Conservation (phyloP, 164 flowering plant genomes). For the Santalum album region DNA sequence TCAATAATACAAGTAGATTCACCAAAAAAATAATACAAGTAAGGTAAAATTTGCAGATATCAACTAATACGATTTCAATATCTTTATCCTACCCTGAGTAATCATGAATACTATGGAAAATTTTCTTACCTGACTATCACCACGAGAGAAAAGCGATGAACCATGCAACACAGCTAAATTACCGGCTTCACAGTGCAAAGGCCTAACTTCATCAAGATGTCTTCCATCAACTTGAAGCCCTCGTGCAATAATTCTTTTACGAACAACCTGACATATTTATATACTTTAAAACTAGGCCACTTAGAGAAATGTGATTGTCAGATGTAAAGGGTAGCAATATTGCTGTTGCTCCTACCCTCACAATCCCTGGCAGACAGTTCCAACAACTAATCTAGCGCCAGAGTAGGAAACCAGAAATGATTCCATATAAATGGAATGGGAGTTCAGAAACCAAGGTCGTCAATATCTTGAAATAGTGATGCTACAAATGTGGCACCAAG, state of each 20-base stretch:
- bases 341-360: too few species aligned
- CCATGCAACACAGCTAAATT: slow-evolving; percentile 75
- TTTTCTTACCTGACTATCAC: slow-evolving; percentile 78
- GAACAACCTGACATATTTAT: slow-evolving; percentile 53
- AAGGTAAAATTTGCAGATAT: too few species aligned
- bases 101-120: not conserved
- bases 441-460: too few species aligned
- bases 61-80: too few species aligned
- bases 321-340: too few species aligned
- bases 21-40: not conserved
- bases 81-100: not conserved
- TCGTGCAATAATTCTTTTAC: slow-evolving; percentile 61
- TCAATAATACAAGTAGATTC: not conserved
- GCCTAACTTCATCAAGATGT: slow-evolving; percentile 83
- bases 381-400: too few species aligned
- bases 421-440: too few species aligned
- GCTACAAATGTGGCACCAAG: too few species aligned
- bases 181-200: slow-evolving; percentile 73
- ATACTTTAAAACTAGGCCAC: slow-evolving; percentile 1
- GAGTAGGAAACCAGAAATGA: too few species aligned
- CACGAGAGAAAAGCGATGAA: slow-evolving; percentile 83
- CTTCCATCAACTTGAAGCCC: slow-evolving; percentile 92
- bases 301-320: not conserved
- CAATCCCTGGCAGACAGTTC: too few species aligned
- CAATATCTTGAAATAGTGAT: too few species aligned